Percentiles rank a stretch among this genome's conserved stretches.
Conservation (phyloP, 2,329 filamentous ascomycete species). For the Pseudogymnoascus sp. region DNA sequence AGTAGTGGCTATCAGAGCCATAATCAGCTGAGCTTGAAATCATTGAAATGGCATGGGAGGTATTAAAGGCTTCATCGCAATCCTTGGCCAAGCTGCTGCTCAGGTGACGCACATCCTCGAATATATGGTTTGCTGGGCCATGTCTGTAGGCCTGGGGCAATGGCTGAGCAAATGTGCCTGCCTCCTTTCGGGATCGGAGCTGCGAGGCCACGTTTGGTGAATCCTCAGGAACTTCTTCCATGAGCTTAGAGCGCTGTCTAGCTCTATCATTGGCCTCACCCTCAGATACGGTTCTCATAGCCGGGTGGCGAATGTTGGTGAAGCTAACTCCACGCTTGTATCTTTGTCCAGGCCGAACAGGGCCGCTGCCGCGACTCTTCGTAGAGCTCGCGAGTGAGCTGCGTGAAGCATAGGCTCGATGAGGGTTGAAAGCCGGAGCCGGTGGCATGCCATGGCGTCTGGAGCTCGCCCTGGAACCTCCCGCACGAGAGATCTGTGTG, state of each 20-base stretch:
- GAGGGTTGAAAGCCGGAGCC: slow-evolving; percentile 14
- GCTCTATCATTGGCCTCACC: not conserved
- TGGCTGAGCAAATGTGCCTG: not conserved
- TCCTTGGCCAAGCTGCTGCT: slow-evolving; percentile 81
- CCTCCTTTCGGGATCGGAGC: not conserved
- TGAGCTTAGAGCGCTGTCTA: not conserved
- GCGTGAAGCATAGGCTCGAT: slow-evolving; percentile 34
- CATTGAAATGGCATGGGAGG: not conserved
- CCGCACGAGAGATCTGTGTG: slow-evolving; percentile 3
- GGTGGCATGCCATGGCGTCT: slow-evolving; percentile 15
- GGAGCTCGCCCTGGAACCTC: slow-evolving; percentile 13
- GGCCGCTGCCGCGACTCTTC: slow-evolving; percentile 31
- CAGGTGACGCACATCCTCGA: slow-evolving; percentile 74
- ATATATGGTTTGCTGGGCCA: not conserved
- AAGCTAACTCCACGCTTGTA: slow-evolving; percentile 59
- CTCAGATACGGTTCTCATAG: not conserved
- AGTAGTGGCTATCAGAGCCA: slow-evolving; percentile 4
- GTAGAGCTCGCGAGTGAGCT: slow-evolving; percentile 41
- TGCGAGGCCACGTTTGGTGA: not conserved
- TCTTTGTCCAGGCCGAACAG: slow-evolving; percentile 39
- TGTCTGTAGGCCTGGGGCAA: not conserved
- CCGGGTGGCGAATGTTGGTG: slow-evolving; percentile 39
- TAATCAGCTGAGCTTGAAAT: not conserved
- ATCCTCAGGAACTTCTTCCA: not conserved
- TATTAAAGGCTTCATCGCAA: slow-evolving; percentile 85